Evolutionary conservation across 176 grass and related monocot genomes (phyloP), one percentile per base, ranked within the genome.

Genomic region (Zoysia japonica): DNA sequence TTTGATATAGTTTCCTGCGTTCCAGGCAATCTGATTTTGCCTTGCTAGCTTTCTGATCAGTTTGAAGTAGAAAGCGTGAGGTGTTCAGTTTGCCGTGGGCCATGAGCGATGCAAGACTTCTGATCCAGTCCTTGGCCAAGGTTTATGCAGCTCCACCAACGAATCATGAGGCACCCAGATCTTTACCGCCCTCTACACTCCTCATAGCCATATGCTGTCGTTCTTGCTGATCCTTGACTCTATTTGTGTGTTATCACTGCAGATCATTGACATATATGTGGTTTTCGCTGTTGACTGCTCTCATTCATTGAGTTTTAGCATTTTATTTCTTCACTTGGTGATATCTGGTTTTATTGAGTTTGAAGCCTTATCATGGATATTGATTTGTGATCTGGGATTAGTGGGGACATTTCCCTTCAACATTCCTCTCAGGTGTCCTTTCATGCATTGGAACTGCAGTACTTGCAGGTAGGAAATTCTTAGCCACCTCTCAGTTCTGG

Each of bases 391-490:
- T 28, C 28, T 94, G 89, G 94, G 83, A 84, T 60, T 94, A 72
- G 94, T 97, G 38, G 91, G 94, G 66, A 87, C 94, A 48, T 97
- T 94, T 71, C 91, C 91, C n/a, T 97, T 97, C 78, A 93, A 97
- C 90, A 67, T 93, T 92, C 82, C 85, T 92, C 11, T 90, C 94
- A 3, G 89, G 91, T 14, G 77, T 97, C 19, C 85, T 94, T 71
- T 97, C 91, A 28, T 28, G 28, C 28, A 28, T 28, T 28, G 28
- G 28, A 28, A 28, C 28, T 28, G 28, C 28, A 28, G 91, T 92
- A 3, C 86, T 97, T 82, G 94, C 89, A 70, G 89, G 94, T 94
- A 77, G 12, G 55, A 54, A 69, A 49, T 82, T 74, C 67, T 52
- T 76, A n/a, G 2, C 13, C 37, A 43, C 2, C 61, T 70, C 6